These are phyloP conservation scores for Hansfordia pulvinata DNA, from an alignment of 2,329 filamentous ascomycete species.

Conservation along the genomic window DNA sequence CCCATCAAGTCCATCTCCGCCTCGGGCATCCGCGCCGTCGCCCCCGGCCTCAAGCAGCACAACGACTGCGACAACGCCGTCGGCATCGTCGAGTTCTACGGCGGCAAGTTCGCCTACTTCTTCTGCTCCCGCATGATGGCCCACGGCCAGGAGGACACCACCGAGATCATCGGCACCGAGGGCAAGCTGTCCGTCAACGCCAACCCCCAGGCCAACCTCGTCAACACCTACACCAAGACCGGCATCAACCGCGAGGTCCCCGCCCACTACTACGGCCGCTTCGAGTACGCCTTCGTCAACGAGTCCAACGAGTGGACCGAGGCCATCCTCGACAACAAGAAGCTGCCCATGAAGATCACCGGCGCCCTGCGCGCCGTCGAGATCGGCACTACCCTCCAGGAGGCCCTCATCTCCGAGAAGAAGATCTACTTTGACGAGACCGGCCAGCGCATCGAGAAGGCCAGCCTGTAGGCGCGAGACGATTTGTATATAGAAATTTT, in stretches of 20 bases:
- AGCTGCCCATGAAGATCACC: slow-evolving; percentile 39
- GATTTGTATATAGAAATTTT: too few species aligned
- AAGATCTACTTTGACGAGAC: slow-evolving; percentile 45
- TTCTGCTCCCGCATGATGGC: slow-evolving; percentile 51
- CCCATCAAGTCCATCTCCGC: slow-evolving; percentile 41
- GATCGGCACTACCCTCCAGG: slow-evolving; percentile 47
- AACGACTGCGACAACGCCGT: slow-evolving; percentile 50
- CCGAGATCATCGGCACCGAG: background rate
- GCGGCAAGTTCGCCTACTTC: slow-evolving; percentile 49
- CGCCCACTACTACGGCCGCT: slow-evolving; percentile 46
- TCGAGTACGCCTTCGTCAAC: slow-evolving; percentile 47
- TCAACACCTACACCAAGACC: slow-evolving; percentile 36
- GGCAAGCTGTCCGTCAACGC: slow-evolving; percentile 36
- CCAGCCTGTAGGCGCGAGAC: slow-evolving; percentile 23
- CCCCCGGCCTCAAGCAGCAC: slow-evolving; percentile 41
- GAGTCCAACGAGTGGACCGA: slow-evolving; percentile 52
- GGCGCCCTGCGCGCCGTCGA: slow-evolving; percentile 44
- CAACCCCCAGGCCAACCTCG: slow-evolving; percentile 38
- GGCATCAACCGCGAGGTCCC: slow-evolving; percentile 48
- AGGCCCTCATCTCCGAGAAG: slow-evolving; percentile 36
- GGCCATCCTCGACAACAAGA: slow-evolving; percentile 38
- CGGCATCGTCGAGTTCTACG: slow-evolving; percentile 52
- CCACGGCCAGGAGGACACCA: background rate
- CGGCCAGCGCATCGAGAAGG: slow-evolving; percentile 26
- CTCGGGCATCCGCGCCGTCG: slow-evolving; percentile 43